Base-by-base conservation (phyloP, 2,329 filamentous ascomycete species). In the Curvularia spicifera region DNA sequence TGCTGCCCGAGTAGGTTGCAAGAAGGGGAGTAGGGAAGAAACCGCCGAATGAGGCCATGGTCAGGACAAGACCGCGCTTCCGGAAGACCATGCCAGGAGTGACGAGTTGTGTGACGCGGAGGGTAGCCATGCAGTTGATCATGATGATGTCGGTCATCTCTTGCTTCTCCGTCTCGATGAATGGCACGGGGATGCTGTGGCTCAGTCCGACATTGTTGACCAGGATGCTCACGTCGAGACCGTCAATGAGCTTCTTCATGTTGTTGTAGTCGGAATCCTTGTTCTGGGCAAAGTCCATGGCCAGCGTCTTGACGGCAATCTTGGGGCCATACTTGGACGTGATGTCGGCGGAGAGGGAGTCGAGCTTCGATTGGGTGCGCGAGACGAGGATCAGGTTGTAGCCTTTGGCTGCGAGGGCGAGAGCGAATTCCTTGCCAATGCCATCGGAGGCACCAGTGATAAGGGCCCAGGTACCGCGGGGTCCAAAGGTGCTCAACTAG, bases 201-300 rank as follows among this genome's bases (percentile, higher is more conserved):
- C 91, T 96, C 77, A 93, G 89, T 65, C 95, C 95, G 53, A 99
- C 95, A 71, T 99, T 99, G 85, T 99, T 99, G 83, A 99, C 85
- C 63, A 99, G 81, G 61, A 99, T 90, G 44, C 89, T 89, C 26
- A 99, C 81, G 66, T 97, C 93, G 39, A 96, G 85, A 7, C 84
- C 89, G 20, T 86, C 78, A 50, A 97, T 80, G 24, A 91, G 78
- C 63, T 85, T 81, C 65, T 87, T 85, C 48, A 99, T 83, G 46
- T 85, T 84, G 55, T 87, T 85, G 81, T 95, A 98, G 79, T 98
- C 93, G 54, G 83, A 81, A 63, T 95, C 88, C 65, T 88, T 82
- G 77, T 97, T 90, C 72, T 87, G 81, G 7, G 91, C 83, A 77
- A 95, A 99, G 81, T 99, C 95, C 91, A 99, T 97, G 28, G 93